Evolutionary conservation across 2,329 filamentous ascomycete species (phyloP).

Genomic region (Amauroascus verrucosus): DNA sequence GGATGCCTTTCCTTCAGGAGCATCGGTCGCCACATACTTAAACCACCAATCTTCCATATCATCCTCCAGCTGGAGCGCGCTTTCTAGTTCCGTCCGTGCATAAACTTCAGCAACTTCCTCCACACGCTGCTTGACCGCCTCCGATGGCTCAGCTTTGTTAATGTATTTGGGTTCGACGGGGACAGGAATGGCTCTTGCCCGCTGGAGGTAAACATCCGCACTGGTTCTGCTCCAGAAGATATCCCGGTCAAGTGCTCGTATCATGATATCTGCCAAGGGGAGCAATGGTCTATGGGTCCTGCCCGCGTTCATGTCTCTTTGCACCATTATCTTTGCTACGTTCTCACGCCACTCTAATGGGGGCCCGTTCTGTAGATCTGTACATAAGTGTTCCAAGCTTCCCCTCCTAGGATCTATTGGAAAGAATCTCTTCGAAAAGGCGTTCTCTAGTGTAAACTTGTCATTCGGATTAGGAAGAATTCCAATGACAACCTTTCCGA

Average conservation of each 20-base stretch:
- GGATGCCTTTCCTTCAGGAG: neutral
- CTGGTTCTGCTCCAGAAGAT: neutral
- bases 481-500: slow-evolving; percentile 15
- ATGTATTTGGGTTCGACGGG: neutral
- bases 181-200: neutral
- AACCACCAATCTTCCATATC: neutral
- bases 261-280: neutral
- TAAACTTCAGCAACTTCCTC: neutral
- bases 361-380: neutral
- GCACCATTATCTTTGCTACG: neutral
- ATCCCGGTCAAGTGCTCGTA: neutral
- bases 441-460: neutral
- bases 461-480: neutral
- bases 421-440: neutral
- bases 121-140: too few relatives aligned
- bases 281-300: neutral
- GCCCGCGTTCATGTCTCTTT: neutral
- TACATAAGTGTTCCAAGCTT: neutral
- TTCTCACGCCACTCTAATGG: neutral
- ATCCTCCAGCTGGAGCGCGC: neutral
- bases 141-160: neutral
- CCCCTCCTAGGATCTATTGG: neutral
- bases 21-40: neutral
- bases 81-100: neutral
- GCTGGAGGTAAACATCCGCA: neutral